Conservation (phyloP, 257 asterid genomes). For the Sherardia arvensis region DNA sequence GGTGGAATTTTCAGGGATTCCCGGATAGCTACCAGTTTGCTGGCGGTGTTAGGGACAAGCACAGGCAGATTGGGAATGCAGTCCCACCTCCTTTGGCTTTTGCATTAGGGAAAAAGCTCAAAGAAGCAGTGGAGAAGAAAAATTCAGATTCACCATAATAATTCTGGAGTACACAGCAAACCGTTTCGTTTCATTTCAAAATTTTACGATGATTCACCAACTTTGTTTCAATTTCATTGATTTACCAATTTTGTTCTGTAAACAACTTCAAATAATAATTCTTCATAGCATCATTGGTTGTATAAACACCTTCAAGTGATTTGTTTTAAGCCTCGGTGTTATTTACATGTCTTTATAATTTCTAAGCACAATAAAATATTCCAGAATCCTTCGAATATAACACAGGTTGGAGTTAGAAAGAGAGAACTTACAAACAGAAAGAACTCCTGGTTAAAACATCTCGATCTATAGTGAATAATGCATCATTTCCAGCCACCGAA, state of each 20-base stretch:
- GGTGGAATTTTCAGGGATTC: conserved; percentile 13
- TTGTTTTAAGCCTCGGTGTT: too few species aligned
- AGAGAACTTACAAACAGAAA: neutral
- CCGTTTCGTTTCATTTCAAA: neutral
- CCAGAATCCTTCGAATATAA: too few species aligned
- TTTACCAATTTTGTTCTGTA: neutral
- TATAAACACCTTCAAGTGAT: too few species aligned
- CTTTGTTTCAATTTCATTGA: neutral
- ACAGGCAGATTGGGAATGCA: conserved; percentile 22
- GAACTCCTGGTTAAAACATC: neutral
- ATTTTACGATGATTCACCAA: neutral
- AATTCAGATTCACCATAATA: neutral
- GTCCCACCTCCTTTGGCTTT: conserved; percentile 24
- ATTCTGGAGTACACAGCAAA: neutral
- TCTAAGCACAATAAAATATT: too few species aligned
- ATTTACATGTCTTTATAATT: too few species aligned
- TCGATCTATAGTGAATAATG: conserved; percentile 59
- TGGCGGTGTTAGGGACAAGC: conserved; percentile 12
- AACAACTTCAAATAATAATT: neutral
- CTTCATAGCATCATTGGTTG: neutral
- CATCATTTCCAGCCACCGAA: conserved; percentile 66
- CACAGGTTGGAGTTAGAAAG: neutral
- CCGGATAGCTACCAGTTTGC: conserved; percentile 19
- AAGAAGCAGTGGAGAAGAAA: conserved; percentile 13
- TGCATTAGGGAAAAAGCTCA: conserved; percentile 21